phyloP scores from a whole-genome alignment of 1,284 basidiomycete species.

The Rhodofomes roseus region DNA sequence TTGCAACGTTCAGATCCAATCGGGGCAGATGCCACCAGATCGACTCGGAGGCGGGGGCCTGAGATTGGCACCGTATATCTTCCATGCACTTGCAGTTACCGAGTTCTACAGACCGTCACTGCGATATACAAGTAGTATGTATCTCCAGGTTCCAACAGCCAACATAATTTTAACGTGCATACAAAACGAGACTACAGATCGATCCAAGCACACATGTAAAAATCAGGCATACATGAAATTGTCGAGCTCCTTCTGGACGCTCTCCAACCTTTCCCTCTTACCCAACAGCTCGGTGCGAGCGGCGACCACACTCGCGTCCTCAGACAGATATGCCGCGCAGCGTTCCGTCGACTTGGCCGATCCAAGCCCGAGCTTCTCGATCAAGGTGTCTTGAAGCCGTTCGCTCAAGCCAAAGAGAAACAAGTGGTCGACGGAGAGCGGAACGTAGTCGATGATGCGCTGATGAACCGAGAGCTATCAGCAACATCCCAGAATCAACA shows the following conservation, averaged over 20 bases:
- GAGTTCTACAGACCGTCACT: too few species aligned
- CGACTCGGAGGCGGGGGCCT: too few species aligned
- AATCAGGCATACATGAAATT: constrained; percentile 19
- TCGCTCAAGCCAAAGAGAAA: constrained; percentile 37
- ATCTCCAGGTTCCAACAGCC: too few species aligned
- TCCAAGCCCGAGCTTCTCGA: constrained; percentile 38
- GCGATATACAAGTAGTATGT: too few species aligned
- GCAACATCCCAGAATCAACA: background rate
- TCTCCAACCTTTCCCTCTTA: constrained; percentile 29
- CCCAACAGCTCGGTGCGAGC: constrained; percentile 32
- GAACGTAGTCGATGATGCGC: constrained; percentile 47
- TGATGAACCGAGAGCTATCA: constrained; percentile 26
- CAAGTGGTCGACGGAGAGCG: constrained; percentile 41
- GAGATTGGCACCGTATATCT: too few species aligned
- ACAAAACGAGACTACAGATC: too few species aligned
- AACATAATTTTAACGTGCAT: too few species aligned
- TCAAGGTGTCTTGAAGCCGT: constrained; percentile 33
- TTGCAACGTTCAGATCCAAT: too few species aligned
- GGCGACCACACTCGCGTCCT: constrained; percentile 36
- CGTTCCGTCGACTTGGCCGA: constrained; percentile 30
- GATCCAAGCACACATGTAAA: background rate
- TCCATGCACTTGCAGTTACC: too few species aligned
- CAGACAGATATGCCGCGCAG: constrained; percentile 38
- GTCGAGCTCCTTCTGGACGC: constrained; percentile 30
- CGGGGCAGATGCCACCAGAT: too few species aligned